Percentiles rank a stretch among this genome's conserved stretches.
These are phyloP conservation scores for Leucosporidium creatinivorum DNA, from an alignment of 768 basidiomycete species.

Conservation along the genomic window DNA sequence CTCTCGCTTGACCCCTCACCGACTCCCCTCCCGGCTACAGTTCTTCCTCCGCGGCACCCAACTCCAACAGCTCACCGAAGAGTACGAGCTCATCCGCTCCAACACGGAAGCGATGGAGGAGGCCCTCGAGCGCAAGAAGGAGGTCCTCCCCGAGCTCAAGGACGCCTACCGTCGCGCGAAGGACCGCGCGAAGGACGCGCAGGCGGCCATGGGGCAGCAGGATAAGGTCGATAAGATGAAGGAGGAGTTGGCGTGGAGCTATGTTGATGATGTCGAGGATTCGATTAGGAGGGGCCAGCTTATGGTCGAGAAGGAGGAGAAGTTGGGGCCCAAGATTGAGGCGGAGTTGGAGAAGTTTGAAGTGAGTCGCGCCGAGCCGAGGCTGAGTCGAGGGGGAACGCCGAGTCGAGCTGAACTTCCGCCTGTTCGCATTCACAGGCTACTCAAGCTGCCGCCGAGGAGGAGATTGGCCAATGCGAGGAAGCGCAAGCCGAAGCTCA, in stretches of 20 bases:
- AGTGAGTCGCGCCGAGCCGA: slow-evolving; percentile 23
- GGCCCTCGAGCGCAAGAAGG: slow-evolving; percentile 61
- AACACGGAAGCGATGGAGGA: slow-evolving; percentile 65
- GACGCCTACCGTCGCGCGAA: slow-evolving; percentile 54
- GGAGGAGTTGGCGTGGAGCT: slow-evolving; percentile 30
- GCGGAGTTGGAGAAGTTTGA: slow-evolving; percentile 3
- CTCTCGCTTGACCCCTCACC: neutral
- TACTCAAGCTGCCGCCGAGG: neutral
- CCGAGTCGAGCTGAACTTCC: too few relatives aligned
- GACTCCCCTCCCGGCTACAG: slow-evolving; percentile 46
- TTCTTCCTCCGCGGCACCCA: slow-evolving; percentile 94
- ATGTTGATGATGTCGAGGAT: slow-evolving; percentile 44
- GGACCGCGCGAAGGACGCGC: slow-evolving; percentile 61
- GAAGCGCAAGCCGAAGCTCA: neutral
- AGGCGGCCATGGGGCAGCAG: slow-evolving; percentile 59
- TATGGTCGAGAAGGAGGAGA: slow-evolving; percentile 45
- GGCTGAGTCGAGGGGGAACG: too few relatives aligned
- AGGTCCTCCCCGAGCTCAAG: slow-evolving; percentile 69
- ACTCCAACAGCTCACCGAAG: slow-evolving; percentile 73
- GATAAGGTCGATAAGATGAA: slow-evolving; percentile 40
- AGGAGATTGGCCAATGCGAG: neutral
- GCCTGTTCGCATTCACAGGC: too few relatives aligned
- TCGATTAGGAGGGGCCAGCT: neutral
- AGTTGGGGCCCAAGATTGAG: slow-evolving; percentile 7
- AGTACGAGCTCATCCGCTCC: slow-evolving; percentile 68